Base-by-base conservation (phyloP, 148 eudicot genomes). In the Diospyros lotus region DNA sequence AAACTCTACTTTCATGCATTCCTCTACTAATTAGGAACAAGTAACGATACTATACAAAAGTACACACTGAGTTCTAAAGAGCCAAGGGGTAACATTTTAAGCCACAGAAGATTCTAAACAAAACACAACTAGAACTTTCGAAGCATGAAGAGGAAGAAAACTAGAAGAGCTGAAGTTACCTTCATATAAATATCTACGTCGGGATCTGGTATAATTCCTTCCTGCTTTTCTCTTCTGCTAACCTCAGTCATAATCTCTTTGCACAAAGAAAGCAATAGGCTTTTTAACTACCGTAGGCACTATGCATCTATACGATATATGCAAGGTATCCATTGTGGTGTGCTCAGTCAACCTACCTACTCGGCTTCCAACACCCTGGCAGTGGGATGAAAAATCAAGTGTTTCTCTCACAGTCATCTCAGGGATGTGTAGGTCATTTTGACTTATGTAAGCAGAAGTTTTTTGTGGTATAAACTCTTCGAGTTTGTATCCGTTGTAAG, bases 401-500 rank as follows among this genome's bases (percentile, higher is more conserved):
- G 91, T 81, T 75, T 93, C 98, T 78, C 92, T 86, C 45, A 90
- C 90, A 51, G 96, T 93, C 87, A 93, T 87, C 70, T 89, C 90
- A 28, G 93, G 87, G 51, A 90, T 87, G 77, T 90, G 96, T 63
- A 86, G 78, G 80, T 93, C 92, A 75, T 86, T 63, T 82, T 93
- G 96, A 74, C 90, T 85, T 48, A 93, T 80, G 71, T 91, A 93
- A 76, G 89, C 90, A 72, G 98, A 87, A 54, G 86, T 86, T 80
- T 89, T 91, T 66, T 91, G 98, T 45, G 93, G 89, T 9, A 86
- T 81, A 76, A 89, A 85, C 78, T 89, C 89, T 55, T 82, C 79
- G 15, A 93, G 79, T 71, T 81, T 83, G 80, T 84, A 84, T 18
- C 93, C 98, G 69, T 91, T 91, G 84, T 87, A 93, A 58, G 87